Evolutionary conservation across 2,329 filamentous ascomycete genomes (phyloP), one percentile per base, ranked within the genome.

Genomic region (Elsinoe perseae): DNA sequence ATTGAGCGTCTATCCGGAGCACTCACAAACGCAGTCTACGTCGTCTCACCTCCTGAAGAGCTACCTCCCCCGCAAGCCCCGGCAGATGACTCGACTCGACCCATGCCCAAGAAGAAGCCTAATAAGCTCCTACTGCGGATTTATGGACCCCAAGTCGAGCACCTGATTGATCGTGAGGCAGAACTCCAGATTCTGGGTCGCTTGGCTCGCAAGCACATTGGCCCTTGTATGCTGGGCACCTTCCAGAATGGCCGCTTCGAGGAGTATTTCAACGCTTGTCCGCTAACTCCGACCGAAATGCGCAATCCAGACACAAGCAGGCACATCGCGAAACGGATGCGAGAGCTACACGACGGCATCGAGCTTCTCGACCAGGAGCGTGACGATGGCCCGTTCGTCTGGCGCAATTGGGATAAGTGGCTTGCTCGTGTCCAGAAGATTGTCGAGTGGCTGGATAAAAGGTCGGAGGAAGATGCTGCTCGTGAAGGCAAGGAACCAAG

Each of bases 251-350:
- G 93, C 8, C 87, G 93, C 4, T 98, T 98, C 62, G 93, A 98
- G 72, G 86, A 98, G 69, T 97, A 85, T 68, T 87, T 96, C 68
- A 83, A 95, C 66, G 90, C 93, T 0, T 82, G 82, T 34, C 85
- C 93, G 0, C 79, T 98, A 40, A 92, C 85, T 0, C 79, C 86
- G 0, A 76, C 80, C 23, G 87, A 95, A 62, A 73, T 98, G 44
- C 85, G 89, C 34, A 82, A 88, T 28, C 81, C 88, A 0, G 87
- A 89, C 50, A 96, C 89, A 0, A 95, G 87, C 30, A 87, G 82
- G 65, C 88, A 95, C 67, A 98, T 98, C 66, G 92, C 93, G 10
- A 97, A 97, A 76, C 87, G 93, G 52, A 95, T 98, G 89, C 81
- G 91, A 60, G 93, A 98, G 70, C 78, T 98, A 32, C 93, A 98